These are phyloP conservation scores for Toxoplasma gondii DNA, from an alignment of 169 alveolate genomes.

Conservation along the genomic window DNA sequence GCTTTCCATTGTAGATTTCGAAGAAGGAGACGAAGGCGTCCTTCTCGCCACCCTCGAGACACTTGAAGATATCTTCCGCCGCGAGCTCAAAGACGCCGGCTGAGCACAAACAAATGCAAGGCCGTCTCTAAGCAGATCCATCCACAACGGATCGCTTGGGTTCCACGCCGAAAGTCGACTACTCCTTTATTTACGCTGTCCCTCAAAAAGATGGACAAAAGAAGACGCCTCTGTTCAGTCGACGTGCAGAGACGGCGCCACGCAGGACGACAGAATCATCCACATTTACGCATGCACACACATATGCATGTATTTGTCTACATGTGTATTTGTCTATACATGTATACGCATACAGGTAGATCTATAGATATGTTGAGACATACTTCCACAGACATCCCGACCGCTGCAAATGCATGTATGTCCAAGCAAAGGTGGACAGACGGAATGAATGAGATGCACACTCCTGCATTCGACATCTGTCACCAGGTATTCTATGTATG, in stretches of 20 bases:
- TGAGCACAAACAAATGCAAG: background rate
- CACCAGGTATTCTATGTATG: no score
- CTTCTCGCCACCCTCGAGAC: constrained; percentile 13
- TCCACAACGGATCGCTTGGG: background rate
- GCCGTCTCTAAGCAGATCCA: background rate
- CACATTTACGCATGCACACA: background rate
- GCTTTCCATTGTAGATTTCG: constrained; percentile 99
- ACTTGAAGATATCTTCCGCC: constrained; percentile 66
- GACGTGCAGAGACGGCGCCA: no score
- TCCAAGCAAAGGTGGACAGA: background rate
- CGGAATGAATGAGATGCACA: background rate
- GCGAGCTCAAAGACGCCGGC: constrained; percentile 73
- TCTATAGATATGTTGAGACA: background rate
- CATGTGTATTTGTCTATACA: background rate
- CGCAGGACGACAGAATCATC: no score
- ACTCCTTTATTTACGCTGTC: background rate
- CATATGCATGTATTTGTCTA: background rate
- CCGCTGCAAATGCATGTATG: background rate
- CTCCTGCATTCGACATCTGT: no score
- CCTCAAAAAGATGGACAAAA: background rate
- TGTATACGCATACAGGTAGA: background rate
- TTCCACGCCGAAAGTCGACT: background rate
- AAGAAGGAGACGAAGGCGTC: constrained; percentile 92
- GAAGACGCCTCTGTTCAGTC: no score
- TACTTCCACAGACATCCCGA: background rate